Percentiles rank a stretch among this genome's conserved stretches.
Conservation (phyloP, 2,329 filamentous ascomycete genomes). For the Hymenoscyphus repandus region DNA sequence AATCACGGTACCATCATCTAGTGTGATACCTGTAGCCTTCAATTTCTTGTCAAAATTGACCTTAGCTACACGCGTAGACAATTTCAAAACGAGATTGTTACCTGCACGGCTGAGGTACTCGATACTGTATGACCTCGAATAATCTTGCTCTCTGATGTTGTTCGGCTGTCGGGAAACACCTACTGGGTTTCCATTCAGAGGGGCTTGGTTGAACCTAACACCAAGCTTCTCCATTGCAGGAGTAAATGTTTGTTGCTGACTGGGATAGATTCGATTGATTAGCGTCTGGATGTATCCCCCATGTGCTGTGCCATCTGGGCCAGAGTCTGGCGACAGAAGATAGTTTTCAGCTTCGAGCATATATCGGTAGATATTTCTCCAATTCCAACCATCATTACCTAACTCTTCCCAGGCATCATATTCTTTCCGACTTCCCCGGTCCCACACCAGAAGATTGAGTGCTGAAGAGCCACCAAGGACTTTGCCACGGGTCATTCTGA, state of each 20-base stretch:
- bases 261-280: slow-evolving; percentile 40
- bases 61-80: slow-evolving; percentile 54
- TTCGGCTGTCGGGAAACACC: slow-evolving; percentile 46
- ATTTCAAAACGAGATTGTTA: not conserved
- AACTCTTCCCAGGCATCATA: slow-evolving; percentile 38
- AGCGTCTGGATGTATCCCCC: slow-evolving; percentile 34
- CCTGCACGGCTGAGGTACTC: slow-evolving; percentile 10
- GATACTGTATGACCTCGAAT: slow-evolving; percentile 44
- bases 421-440: slow-evolving; percentile 17
- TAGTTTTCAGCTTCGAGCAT: slow-evolving; percentile 18
- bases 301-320: slow-evolving; percentile 30
- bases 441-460: slow-evolving; percentile 28
- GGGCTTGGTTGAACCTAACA: slow-evolving; percentile 37
- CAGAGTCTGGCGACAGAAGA: slow-evolving; percentile 8
- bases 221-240: slow-evolving; percentile 43
- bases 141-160: slow-evolving; percentile 42
- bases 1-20: slow-evolving; percentile 14
- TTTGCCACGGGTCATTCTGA: slow-evolving; percentile 12
- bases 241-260: slow-evolving; percentile 40
- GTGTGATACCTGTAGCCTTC: slow-evolving; percentile 15
- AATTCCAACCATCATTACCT: slow-evolving; percentile 39
- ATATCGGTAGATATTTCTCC: slow-evolving; percentile 31
- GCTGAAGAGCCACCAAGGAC: slow-evolving; percentile 34
- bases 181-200: slow-evolving; percentile 43
- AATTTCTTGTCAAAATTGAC: slow-evolving; percentile 45